These are phyloP conservation scores for Sutorius australiensis DNA, from an alignment of 768 basidiomycete species.

Conservation along the genomic window DNA sequence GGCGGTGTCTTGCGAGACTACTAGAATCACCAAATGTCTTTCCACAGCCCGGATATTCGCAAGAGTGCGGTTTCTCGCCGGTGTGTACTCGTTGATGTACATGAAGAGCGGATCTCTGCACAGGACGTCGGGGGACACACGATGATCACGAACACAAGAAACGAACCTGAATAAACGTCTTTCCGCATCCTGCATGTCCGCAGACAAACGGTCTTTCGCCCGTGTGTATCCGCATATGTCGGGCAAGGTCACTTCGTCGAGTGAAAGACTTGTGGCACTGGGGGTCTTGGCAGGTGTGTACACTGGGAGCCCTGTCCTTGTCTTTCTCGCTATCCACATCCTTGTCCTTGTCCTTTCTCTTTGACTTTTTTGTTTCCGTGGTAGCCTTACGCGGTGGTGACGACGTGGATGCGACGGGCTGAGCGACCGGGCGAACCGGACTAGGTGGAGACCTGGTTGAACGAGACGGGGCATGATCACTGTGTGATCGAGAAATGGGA, in stretches of 20 bases:
- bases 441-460: conserved; percentile 37
- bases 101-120: conserved; percentile 81
- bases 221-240: conserved; percentile 88
- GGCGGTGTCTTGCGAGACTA: conserved; percentile 85
- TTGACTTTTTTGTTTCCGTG: conserved; percentile 25
- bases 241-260: conserved; percentile 75
- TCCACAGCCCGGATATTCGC: conserved; percentile 83
- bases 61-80: conserved; percentile 88
- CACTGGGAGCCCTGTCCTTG: conserved; percentile 44
- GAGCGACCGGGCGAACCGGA: conserved; percentile 31
- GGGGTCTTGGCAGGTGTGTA: conserved; percentile 66
- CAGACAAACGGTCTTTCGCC: conserved; percentile 86
- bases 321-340: conserved; percentile 31
- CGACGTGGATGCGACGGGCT: conserved; percentile 54
- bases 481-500: conserved; percentile 30
- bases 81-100: conserved; percentile 89
- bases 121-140: conserved; percentile 12
- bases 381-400: conserved; percentile 26
- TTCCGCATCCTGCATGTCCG: conserved; percentile 68
- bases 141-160: not conserved
- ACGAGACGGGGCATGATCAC: conserved; percentile 16
- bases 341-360: conserved; percentile 27
- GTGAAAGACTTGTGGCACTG: conserved; percentile 80
- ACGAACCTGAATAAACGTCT: conserved; percentile 86
- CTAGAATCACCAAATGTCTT: conserved; percentile 92